Evolutionary conservation across 1,284 basidiomycete genomes (phyloP), one percentile per base, ranked within the genome.

Genomic region (Leccinum pachyderme): DNA sequence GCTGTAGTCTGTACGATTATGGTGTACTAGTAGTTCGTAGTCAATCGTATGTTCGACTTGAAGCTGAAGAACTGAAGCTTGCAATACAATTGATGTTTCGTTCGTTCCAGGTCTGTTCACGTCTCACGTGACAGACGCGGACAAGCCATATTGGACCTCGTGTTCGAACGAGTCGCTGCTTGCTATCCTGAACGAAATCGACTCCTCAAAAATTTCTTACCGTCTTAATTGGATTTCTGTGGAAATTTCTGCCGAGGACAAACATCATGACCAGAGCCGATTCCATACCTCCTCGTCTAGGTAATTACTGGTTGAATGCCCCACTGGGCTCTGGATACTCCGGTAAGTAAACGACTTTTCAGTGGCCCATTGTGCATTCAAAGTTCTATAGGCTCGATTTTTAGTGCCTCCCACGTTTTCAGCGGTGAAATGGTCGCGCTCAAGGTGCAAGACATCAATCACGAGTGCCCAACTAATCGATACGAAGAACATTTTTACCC

Each of bases 401-500:
- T 77, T 64, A 75, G 78, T 24, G 87, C 87, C 1, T 67, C 61
- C 13, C 72, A 90, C 60, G 60, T 89, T 1, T 75, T 82, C 62
- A 83, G 73, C 5, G 72, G 75, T 9, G 75, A 83, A 47, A 66
- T 75, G n/a, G 86, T 87, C 45, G 87, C 87, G 1, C 75, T 90
- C 54, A 90, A 90, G 64, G 72, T 90, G 7, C 87, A 90, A 68
- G 75, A 78, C 53, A 71, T 81, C 24, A 74, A 87, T 61, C 82
- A 87, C 53, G 81, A 86, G 64, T 89, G 86, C 62, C 88, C 86
- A 0, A 89, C 87, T 3, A 90, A 90, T 64, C 74, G 71, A 47
- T 88, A 85, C 54, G 87, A 90, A 64, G 80, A 84, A 29, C 61
- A 73, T 55, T 77, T 90, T 56, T 90, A 89, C 64, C 86, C 86